Conservation (phyloP, 2,329 filamentous ascomycete species). For the Fusarium buxicola region DNA sequence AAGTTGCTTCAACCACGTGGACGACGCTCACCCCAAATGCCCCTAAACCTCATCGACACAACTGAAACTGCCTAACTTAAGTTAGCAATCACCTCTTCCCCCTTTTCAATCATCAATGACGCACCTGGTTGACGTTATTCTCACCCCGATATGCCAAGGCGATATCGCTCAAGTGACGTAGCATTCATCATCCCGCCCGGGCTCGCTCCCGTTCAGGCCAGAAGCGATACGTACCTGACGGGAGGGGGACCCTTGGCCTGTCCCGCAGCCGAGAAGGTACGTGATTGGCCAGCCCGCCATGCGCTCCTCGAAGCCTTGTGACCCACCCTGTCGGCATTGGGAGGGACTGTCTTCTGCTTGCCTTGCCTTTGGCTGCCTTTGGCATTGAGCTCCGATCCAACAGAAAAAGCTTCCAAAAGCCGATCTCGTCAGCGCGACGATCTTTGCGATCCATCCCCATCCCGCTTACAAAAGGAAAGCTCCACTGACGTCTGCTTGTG, state of each 20-base stretch:
- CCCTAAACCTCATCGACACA: neutral
- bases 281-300: slow-evolving; percentile 28
- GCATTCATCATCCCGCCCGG: slow-evolving; percentile 15
- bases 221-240: slow-evolving; percentile 31
- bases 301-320: slow-evolving; percentile 21
- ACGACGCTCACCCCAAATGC: neutral
- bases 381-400: neutral
- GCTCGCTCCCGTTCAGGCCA: too few species aligned
- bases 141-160: slow-evolving; percentile 31
- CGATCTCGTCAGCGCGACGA: slow-evolving; percentile 23
- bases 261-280: neutral
- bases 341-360: slow-evolving; percentile 12
- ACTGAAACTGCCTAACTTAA: too few species aligned
- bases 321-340: slow-evolving; percentile 29
- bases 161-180: slow-evolving; percentile 35
- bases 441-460: neutral
- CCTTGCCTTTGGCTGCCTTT: neutral
- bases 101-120: slow-evolving; percentile 13
- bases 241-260: slow-evolving; percentile 38
- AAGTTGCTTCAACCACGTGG: slow-evolving; percentile 1
- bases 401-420: slow-evolving; percentile 2
- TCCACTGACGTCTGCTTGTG: slow-evolving; percentile 28
- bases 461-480: neutral
- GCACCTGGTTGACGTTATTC: slow-evolving; percentile 19
- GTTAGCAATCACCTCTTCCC: too few species aligned